phyloP scores from a whole-genome alignment of 805 yeast genomes.

The Candida taoyuanica region DNA sequence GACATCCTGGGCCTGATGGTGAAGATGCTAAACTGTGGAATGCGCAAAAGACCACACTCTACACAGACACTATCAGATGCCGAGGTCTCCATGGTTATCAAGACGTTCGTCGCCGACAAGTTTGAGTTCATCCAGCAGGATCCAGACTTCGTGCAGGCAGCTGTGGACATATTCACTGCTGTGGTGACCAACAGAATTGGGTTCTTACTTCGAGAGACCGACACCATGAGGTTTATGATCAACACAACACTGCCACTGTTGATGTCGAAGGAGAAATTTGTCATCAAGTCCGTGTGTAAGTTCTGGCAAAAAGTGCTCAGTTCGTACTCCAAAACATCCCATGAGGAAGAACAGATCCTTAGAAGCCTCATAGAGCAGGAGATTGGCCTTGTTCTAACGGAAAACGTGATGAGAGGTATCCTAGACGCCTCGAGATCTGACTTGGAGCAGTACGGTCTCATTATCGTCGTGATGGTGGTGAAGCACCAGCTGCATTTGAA shows the following conservation, averaged over 20 bases:
- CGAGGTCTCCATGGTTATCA: conserved; percentile 16
- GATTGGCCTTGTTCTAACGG: conserved; percentile 30
- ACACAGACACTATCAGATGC: conserved; percentile 10
- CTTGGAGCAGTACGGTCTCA: conserved; percentile 50
- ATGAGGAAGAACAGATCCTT: conserved; percentile 34
- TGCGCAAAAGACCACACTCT: conserved; percentile 1
- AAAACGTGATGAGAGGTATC: conserved; percentile 38
- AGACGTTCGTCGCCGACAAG: conserved; percentile 17
- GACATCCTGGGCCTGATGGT: conserved; percentile 19
- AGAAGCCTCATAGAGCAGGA: conserved; percentile 29
- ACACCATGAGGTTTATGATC: conserved; percentile 25
- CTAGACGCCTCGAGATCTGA: conserved; percentile 54
- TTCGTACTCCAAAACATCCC: conserved; percentile 41
- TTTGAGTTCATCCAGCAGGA: conserved; percentile 38
- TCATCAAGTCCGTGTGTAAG: conserved; percentile 44
- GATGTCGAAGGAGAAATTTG: conserved; percentile 43
- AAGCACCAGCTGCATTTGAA: conserved; percentile 47
- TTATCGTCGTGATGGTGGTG: conserved; percentile 44
- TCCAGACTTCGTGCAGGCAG: conserved; percentile 53
- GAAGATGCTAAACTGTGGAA: conserved; percentile 18
- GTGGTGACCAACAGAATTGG: conserved; percentile 47
- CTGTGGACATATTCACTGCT: conserved; percentile 47
- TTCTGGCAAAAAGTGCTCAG: conserved; percentile 49
- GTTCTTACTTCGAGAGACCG: conserved; percentile 36
- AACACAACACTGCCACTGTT: conserved; percentile 29